phyloP scores from a whole-genome alignment of 1,139 yeast species.

The Yamadazyma epiphylla region DNA sequence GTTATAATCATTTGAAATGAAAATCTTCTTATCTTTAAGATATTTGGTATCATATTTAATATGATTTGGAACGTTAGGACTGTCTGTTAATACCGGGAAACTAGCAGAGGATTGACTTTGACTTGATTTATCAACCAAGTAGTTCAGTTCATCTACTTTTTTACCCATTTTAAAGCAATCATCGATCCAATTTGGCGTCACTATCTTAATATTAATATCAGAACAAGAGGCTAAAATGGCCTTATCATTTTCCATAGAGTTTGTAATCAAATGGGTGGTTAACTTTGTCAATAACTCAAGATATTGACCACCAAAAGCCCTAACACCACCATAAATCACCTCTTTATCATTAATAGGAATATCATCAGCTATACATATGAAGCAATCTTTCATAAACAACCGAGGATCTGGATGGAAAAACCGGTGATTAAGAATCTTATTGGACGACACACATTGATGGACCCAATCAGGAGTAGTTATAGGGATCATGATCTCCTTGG shows the following conservation, averaged over 20 bases:
- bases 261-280: constrained; percentile 76
- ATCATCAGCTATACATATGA: constrained; percentile 58
- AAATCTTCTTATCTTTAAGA: constrained; percentile 24
- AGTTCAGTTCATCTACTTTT: constrained; percentile 51
- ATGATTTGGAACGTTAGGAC: constrained; percentile 10
- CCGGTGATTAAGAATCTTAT: constrained; percentile 46
- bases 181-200: constrained; percentile 74
- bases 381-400: constrained; percentile 58
- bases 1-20: constrained; percentile 29
- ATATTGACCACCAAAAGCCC: constrained; percentile 73
- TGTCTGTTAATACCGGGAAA: constrained; percentile 8
- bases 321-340: constrained; percentile 60
- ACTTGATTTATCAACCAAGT: too few relatives aligned
- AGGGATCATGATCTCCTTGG: constrained; percentile 59
- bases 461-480: constrained; percentile 69
- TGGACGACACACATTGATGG: constrained; percentile 39
- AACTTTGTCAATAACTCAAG: constrained; percentile 59
- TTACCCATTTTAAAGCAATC: constrained; percentile 58
- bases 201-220: constrained; percentile 51
- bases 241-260: constrained; percentile 50
- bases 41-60: constrained; percentile 12
- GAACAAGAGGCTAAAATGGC: constrained; percentile 39
- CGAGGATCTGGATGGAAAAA: constrained; percentile 67
- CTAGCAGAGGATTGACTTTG: constrained; percentile 5
- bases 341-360: constrained; percentile 60